Percentiles rank a stretch among this genome's conserved stretches.
phyloP scores from a whole-genome alignment of 306 rosid species.

The Rubus idaeus region DNA sequence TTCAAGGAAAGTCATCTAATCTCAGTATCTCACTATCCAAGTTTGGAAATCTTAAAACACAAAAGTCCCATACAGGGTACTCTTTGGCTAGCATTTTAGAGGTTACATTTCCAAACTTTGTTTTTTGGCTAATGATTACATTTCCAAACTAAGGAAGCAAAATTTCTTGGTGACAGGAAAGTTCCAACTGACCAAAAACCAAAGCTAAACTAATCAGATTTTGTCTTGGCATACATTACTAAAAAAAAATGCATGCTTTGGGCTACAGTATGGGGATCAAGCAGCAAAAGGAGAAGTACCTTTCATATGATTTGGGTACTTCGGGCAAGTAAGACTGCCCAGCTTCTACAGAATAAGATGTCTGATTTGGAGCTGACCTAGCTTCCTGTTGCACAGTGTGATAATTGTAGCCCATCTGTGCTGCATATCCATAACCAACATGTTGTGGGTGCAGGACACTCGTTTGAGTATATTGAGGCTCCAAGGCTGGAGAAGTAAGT shows the following conservation, averaged over 20 bases:
- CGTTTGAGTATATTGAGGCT: not conserved
- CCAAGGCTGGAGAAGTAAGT: conserved; percentile 7
- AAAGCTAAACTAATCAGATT: not conserved
- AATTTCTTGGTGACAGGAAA: not conserved
- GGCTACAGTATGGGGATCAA: not conserved
- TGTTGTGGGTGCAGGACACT: conserved; percentile 7
- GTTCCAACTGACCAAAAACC: not conserved
- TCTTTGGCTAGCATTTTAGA: conserved; percentile 5
- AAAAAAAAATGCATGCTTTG: not conserved
- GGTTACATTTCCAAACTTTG: not conserved
- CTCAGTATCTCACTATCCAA: not conserved
- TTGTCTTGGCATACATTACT: conserved; percentile 1
- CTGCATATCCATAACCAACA: conserved; percentile 7
- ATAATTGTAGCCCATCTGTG: not conserved
- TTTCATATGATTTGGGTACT: conserved; percentile 3
- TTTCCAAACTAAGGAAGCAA: not conserved
- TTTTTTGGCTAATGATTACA: too few relatives aligned
- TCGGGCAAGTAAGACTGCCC: not conserved
- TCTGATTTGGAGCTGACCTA: conserved; percentile 1
- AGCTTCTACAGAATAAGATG: not conserved
- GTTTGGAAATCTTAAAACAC: not conserved
- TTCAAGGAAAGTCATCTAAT: not conserved
- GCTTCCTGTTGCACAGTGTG: not conserved
- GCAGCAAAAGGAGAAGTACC: not conserved
- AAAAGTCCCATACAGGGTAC: not conserved